Evolutionary conservation across 2,329 filamentous ascomycete species (phyloP), one percentile per base, ranked within the genome.

Genomic region (Setomelanomma holmii): DNA sequence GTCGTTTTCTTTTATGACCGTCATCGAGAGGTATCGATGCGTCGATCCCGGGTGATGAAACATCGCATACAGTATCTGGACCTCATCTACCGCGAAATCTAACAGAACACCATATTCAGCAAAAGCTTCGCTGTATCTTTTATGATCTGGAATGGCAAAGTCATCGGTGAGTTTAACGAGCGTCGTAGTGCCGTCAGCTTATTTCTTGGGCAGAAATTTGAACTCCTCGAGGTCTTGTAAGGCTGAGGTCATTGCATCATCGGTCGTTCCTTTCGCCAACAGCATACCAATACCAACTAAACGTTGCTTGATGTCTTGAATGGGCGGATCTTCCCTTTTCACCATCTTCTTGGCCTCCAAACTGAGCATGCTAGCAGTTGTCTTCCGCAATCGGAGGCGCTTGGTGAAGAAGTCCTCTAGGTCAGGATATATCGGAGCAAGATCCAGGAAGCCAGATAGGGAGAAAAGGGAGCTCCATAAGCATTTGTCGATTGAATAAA

Each of bases 81-180:
- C 45, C 27, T 66, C 61, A 2, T 57, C 40, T 0, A 60, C 19
- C 3, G 24, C 17, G 40, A 66, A 66, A 20, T 61, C 61, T 2
- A 67, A 51, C 20, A 64, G 16, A 4, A 60, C 39, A 10, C 14
- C 17, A 1, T 54, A 14, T 1, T 11, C 23, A 5, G 40, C 38
- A 14, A 64, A 53, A 4, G 60, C 58, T 3, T 45, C 40, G 4
- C 46, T 43, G 41, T 56, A 66, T 24, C 62, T 42, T 5, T 24
- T 5, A 39, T 67, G 62, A 20, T 66, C 58, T 8, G 49, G 21
- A 17, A 67, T 60, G 11, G 46, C 45, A 34, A 59, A 65, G 14
- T 58, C 57, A 33, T 59, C 60, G 8, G 44, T 16, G 5, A 54
- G 14, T 1, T 49, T 42, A 4, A 61, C 52, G 11, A 64, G 55